phyloP scores from a whole-genome alignment of 2,329 filamentous ascomycete genomes.

The Xylariaceae sp. region DNA sequence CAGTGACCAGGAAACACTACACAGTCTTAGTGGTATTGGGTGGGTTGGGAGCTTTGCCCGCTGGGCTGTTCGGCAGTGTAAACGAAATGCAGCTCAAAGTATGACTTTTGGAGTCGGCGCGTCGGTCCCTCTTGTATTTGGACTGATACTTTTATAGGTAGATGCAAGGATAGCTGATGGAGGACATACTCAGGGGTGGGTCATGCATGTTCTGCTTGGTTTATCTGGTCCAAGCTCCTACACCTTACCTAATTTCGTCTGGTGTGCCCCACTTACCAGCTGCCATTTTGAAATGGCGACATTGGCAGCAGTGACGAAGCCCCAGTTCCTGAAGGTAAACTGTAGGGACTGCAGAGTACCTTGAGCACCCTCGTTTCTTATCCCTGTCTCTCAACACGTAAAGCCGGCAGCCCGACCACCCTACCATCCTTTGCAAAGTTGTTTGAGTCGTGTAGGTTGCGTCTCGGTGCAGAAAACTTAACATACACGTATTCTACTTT shows the following conservation, averaged over 20 bases:
- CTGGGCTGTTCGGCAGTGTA: slow-evolving; percentile 25
- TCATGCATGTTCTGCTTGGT: slow-evolving; percentile 28
- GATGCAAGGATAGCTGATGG: slow-evolving; percentile 33
- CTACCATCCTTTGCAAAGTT: slow-evolving; percentile 8
- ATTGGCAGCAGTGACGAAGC: too few species aligned
- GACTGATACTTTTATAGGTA: slow-evolving; percentile 39
- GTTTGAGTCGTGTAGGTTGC: slow-evolving; percentile 25
- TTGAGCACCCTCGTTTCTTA: slow-evolving; percentile 2
- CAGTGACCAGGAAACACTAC: slow-evolving; percentile 6
- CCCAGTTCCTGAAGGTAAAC: too few species aligned
- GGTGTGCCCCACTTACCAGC: slow-evolving; percentile 14
- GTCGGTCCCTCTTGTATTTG: slow-evolving; percentile 38
- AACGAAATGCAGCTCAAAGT: slow-evolving; percentile 33
- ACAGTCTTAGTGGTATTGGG: too few species aligned
- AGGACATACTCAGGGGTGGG: slow-evolving; percentile 25
- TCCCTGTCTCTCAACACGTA: slow-evolving; percentile 17
- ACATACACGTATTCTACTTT: too few species aligned
- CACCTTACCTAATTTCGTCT: slow-evolving; percentile 23
- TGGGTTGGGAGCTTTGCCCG: slow-evolving; percentile 9
- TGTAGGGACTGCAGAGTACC: not conserved
- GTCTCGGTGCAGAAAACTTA: slow-evolving; percentile 8
- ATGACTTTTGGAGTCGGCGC: slow-evolving; percentile 37
- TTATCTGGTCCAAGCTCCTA: slow-evolving; percentile 28
- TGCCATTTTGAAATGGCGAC: slow-evolving; percentile 22
- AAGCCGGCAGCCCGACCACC: slow-evolving; percentile 21